Evolutionary conservation across 129 eudicot genomes (phyloP).

Genomic region (Dittrichia graveolens): DNA sequence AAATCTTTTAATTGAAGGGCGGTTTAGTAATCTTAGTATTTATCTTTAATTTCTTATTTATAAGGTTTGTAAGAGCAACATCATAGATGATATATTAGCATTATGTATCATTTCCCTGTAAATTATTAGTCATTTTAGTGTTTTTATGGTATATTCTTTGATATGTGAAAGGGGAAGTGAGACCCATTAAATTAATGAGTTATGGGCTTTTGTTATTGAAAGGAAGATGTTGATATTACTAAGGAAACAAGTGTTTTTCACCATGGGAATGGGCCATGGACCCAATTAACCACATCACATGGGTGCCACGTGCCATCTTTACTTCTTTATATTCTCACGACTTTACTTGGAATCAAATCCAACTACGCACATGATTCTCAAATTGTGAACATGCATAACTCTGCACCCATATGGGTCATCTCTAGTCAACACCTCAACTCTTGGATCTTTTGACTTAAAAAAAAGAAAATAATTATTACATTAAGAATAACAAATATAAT

Average conservation of each 20-base stretch:
- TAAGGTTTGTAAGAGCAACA: too few relatives aligned
- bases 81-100: too few relatives aligned
- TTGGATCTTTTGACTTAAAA: neutral
- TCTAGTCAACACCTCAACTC: slow-evolving; percentile 2
- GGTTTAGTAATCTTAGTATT: too few relatives aligned
- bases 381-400: slow-evolving; percentile 37
- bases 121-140: neutral
- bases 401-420: slow-evolving; percentile 14
- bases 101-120: too few relatives aligned
- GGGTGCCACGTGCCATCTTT: slow-evolving; percentile 66
- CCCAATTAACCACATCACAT: slow-evolving; percentile 54
- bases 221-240: slow-evolving; percentile 34
- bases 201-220: slow-evolving; percentile 38
- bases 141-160: too few relatives aligned
- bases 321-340: slow-evolving; percentile 30
- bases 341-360: slow-evolving; percentile 26
- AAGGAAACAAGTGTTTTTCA: slow-evolving; percentile 15
- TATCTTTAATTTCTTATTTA: too few relatives aligned
- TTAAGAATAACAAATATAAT: too few relatives aligned
- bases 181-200: slow-evolving; percentile 31
- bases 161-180: neutral
- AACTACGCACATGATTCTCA: slow-evolving; percentile 35
- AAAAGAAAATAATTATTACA: too few relatives aligned
- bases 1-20: too few relatives aligned
- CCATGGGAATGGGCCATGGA: slow-evolving; percentile 50